Conservation (phyloP, 352 stramenopile species). For the Globisporangium middletonii region DNA sequence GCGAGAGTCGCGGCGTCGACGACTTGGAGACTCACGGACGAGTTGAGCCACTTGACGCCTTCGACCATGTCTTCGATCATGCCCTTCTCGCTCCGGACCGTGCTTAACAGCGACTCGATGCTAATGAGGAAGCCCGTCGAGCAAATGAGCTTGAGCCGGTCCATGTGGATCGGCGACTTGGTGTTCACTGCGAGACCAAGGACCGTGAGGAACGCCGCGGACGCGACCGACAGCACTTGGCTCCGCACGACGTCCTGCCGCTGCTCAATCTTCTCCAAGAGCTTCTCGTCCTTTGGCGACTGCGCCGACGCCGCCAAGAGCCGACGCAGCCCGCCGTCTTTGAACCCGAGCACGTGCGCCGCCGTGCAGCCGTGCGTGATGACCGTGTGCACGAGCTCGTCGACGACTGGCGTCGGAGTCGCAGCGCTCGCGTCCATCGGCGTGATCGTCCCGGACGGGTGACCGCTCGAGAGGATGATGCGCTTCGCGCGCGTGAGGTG, state of each 20-base stretch:
- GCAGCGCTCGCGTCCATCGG: slow-evolving; percentile 24
- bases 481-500: slow-evolving; percentile 67
- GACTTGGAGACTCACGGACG: slow-evolving; percentile 73
- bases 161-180: slow-evolving; percentile 45
- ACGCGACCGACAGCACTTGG: slow-evolving; percentile 66
- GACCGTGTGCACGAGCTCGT: slow-evolving; percentile 67
- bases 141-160: slow-evolving; percentile 57
- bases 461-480: slow-evolving; percentile 37
- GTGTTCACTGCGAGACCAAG: slow-evolving; percentile 61
- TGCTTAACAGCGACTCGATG: slow-evolving; percentile 93
- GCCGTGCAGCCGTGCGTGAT: slow-evolving; percentile 77
- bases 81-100: slow-evolving; percentile 92
- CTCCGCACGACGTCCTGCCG: slow-evolving; percentile 76
- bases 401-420: slow-evolving; percentile 7
- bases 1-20: background rate
- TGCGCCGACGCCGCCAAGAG: slow-evolving; percentile 44
- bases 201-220: slow-evolving; percentile 66
- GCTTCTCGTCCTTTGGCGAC: slow-evolving; percentile 33
- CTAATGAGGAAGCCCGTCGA: slow-evolving; percentile 84
- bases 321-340: slow-evolving; percentile 71
- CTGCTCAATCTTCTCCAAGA: slow-evolving; percentile 67
- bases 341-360: slow-evolving; percentile 79
- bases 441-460: slow-evolving; percentile 1
- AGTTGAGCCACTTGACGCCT: slow-evolving; percentile 80
- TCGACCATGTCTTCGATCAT: slow-evolving; percentile 94